Percentiles rank a stretch among this genome's conserved stretches.
These are phyloP conservation scores for Calocybe gambosa DNA, from an alignment of 1,284 basidiomycete species.

Conservation along the genomic window DNA sequence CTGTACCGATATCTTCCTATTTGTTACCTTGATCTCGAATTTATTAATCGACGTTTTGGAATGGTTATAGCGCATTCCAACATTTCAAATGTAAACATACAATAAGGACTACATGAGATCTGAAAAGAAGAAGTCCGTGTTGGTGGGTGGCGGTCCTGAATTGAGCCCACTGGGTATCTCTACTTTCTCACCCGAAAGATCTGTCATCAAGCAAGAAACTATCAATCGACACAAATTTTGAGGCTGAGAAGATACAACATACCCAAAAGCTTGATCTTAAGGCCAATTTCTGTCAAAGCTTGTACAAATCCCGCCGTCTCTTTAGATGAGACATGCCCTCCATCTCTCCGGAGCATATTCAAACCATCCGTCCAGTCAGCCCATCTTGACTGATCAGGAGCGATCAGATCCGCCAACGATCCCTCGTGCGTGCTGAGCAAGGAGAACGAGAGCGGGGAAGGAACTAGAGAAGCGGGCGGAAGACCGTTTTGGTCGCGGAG, in stretches of 20 bases:
- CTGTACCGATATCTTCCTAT: conserved; percentile 14
- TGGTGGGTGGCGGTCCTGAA: conserved; percentile 67
- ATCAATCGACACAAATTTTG: conserved; percentile 6
- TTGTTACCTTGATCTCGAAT: neutral
- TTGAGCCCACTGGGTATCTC: conserved; percentile 78
- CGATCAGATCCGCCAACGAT: conserved; percentile 81
- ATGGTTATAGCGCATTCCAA: neutral
- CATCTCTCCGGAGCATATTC: conserved; percentile 78
- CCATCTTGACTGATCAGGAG: conserved; percentile 79
- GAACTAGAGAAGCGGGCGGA: conserved; percentile 42
- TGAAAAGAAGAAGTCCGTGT: conserved; percentile 86
- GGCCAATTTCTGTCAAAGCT: conserved; percentile 85
- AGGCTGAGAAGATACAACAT: conserved; percentile 23
- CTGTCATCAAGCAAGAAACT: conserved; percentile 31
- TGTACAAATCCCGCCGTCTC: conserved; percentile 85
- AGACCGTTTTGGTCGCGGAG: conserved; percentile 55
- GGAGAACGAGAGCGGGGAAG: conserved; percentile 78
- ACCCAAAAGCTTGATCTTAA: conserved; percentile 91
- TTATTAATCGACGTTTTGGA: neutral
- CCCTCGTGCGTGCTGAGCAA: conserved; percentile 67
- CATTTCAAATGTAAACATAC: neutral
- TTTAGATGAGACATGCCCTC: conserved; percentile 75
- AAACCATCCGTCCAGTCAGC: conserved; percentile 97
- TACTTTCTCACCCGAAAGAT: conserved; percentile 88
- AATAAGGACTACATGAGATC: conserved; percentile 35